Base-by-base conservation (phyloP, 1,139 yeast genomes). In the Suhomyces yuchorum region DNA sequence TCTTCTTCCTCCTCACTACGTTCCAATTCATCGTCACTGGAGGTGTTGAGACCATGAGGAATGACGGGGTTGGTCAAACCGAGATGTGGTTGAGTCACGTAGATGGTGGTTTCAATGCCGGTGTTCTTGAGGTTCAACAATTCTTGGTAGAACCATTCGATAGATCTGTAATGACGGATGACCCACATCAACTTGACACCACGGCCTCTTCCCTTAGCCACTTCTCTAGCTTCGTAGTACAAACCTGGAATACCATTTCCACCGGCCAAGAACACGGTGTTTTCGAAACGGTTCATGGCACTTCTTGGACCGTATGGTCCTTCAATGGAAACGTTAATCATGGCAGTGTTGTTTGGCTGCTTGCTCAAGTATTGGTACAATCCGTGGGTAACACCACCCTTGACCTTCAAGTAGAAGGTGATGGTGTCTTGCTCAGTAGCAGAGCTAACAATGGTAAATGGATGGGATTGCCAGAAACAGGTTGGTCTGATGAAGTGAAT, bases 201-300 rank as follows among this genome's bases (percentile, higher is more conserved):
- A 37, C 61, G 47, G 2, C 49, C 37, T 30, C 49, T 46, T 32
- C 42, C 46, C 35, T 48, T 48, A 48, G 64, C 65, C 48, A 68
- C 55, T 40, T 59, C 59, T 38, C 56, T 53, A 14, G 71, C 72
- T 55, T 71, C 72, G 24, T 66, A 61, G 53, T 64, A 72, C 43
- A 71, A 56, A 22, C 77, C 77, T 2, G 96, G 87, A 53, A 88
- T 75, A 56, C 96, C 96, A 51, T 85, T 84, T 43, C 93, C 93
- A 52, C 91, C 87, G 1, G 75, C 82, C 46, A 86, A 57, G 42
- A 86, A 70, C 17, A 85, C 62, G 3, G 76, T 68, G 46, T 76
- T 78, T 44, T 81, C 83, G 60, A 78, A 85, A 47, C 78, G 71
- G 47, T 76, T 75, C 41, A 69, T 55, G 20, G 75, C 65, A 18